Conservation (phyloP, 176 grass and related monocot species). For the Coix lacrymajobi region DNA sequence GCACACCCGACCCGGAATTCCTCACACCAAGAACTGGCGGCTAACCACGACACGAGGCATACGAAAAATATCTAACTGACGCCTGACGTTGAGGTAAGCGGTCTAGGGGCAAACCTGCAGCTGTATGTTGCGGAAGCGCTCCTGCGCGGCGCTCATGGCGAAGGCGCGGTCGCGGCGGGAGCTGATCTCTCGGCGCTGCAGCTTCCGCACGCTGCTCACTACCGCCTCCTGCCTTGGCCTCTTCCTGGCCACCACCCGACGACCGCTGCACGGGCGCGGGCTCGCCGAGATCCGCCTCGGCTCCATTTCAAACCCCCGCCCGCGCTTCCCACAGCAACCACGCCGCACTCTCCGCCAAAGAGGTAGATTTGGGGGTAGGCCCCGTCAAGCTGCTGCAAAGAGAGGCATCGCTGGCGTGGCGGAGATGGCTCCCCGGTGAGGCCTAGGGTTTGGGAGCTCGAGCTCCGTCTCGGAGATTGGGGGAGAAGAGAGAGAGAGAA, state of each 20-base stretch:
- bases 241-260: slow-evolving; percentile 75
- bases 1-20: not conserved
- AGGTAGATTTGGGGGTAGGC: not conserved
- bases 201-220: slow-evolving; percentile 73
- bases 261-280: slow-evolving; percentile 74
- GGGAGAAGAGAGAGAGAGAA: slow-evolving; percentile 33
- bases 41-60: not conserved
- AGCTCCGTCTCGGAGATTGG: slow-evolving; percentile 36
- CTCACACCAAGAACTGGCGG: not conserved
- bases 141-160: slow-evolving; percentile 76
- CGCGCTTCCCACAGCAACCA: not conserved
- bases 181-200: slow-evolving; percentile 87
- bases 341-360: not conserved
- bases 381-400: not conserved
- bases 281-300: slow-evolving; percentile 69
- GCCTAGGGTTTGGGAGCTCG: slow-evolving; percentile 47
- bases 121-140: slow-evolving; percentile 83
- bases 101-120: slow-evolving; percentile 48
- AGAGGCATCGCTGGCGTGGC: not conserved
- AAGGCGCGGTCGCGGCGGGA: slow-evolving; percentile 63
- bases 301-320: slow-evolving; percentile 42
- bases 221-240: slow-evolving; percentile 47
- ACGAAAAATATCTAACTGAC: not conserved
- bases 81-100: not conserved
- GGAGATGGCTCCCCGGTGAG: not conserved